Percentiles rank a stretch among this genome's conserved stretches.
These are phyloP conservation scores for Tetrahymena thermophila DNA, from an alignment of 73 alveolate species.

Conservation along the genomic window DNA sequence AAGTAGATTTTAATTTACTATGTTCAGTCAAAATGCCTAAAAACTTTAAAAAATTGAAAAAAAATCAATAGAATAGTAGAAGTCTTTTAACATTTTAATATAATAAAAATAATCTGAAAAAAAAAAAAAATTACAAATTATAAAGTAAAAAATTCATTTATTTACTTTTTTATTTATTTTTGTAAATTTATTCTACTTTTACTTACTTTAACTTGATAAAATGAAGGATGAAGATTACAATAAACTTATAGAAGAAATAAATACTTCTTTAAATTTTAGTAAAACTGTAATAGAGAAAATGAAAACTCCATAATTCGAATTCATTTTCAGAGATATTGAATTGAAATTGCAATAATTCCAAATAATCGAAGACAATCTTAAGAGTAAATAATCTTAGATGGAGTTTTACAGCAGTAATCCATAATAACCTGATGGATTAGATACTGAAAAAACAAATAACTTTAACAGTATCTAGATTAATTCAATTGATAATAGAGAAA, in stretches of 20 bases:
- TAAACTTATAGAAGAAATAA: not conserved
- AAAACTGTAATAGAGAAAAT: not conserved
- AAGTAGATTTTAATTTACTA: not conserved
- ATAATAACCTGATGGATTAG: not conserved
- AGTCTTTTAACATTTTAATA: no score
- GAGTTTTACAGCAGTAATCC: no score
- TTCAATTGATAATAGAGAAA: not conserved
- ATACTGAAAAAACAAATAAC: not conserved
- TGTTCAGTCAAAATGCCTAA: no score
- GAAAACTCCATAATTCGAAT: not conserved
- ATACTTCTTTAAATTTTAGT: not conserved
- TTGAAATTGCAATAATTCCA: not conserved
- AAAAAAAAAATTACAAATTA: no score
- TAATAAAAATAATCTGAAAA: no score
- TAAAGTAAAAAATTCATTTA: no score
- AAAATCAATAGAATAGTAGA: not conserved
- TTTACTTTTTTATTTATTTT: not conserved
- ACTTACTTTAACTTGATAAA: no score
- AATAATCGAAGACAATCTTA: no score
- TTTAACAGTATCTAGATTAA: no score
- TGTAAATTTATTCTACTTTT: not conserved
- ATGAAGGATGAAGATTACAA: not conserved
- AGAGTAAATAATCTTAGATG: no score
- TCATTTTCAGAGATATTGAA: not conserved
- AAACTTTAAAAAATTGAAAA: no score